Percentiles rank a stretch among this genome's conserved stretches.
These are phyloP conservation scores for Neurospora sp. DNA, from an alignment of 495 filamentous ascomycete species.

Conservation along the genomic window DNA sequence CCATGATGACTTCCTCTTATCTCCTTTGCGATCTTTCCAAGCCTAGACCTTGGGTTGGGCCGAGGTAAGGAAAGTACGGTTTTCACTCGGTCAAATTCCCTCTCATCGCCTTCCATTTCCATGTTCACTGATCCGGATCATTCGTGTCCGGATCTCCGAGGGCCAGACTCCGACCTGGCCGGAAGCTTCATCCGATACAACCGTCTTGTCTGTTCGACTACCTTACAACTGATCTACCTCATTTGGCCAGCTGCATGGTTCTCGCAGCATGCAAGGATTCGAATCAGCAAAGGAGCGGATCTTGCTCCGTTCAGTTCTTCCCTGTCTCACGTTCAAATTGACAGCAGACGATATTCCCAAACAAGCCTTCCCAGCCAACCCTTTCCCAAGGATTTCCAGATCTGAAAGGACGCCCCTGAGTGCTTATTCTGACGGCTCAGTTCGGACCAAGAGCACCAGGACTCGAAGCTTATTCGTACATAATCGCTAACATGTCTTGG, in stretches of 20 bases:
- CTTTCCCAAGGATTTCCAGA: not conserved
- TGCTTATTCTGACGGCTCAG: not conserved
- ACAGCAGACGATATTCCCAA: not conserved
- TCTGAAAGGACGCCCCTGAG: not conserved
- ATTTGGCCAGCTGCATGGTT: too few species aligned
- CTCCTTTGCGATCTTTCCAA: not conserved
- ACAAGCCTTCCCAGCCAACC: not conserved
- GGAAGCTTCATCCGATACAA: not conserved
- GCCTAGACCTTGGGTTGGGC: not conserved
- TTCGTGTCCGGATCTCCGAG: not conserved
- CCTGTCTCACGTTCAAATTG: not conserved
- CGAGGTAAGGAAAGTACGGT: not conserved
- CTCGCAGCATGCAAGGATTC: too few species aligned
- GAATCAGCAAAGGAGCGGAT: too few species aligned
- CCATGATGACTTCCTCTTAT: not conserved
- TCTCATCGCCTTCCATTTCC: not conserved
- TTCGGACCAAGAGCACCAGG: not conserved
- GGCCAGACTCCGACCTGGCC: not conserved
- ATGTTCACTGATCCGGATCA: not conserved
- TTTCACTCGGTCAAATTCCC: not conserved
- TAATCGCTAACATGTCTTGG: not conserved
- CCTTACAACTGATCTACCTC: not conserved
- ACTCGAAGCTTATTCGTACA: not conserved
- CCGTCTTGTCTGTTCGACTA: not conserved
- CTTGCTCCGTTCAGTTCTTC: not conserved